phyloP scores from a whole-genome alignment of 1,284 basidiomycete species.

The Moesziomyces globuligerus region DNA sequence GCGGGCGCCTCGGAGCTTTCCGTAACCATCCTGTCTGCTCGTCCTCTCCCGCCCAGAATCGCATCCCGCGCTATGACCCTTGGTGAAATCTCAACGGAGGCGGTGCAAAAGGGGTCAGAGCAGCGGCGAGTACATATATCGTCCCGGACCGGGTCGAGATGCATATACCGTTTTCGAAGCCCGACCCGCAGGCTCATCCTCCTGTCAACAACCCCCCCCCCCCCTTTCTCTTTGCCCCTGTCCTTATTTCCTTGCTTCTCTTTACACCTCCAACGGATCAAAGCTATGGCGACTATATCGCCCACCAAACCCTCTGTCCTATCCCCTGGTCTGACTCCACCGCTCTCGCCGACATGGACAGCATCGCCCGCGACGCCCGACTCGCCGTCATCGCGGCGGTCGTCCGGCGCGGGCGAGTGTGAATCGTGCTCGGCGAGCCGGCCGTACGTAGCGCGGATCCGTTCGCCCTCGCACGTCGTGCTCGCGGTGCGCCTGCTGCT shows the following conservation, averaged over 20 bases:
- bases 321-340: too few relatives aligned
- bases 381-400: too few relatives aligned
- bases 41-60: neutral
- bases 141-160: neutral
- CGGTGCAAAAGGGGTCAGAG: neutral
- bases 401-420: slow-evolving; percentile 3
- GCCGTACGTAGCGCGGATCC: slow-evolving; percentile 16
- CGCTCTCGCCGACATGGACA: neutral
- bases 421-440: slow-evolving; percentile 15
- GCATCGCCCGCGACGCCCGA: neutral
- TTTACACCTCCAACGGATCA: neutral
- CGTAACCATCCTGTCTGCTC: too few relatives aligned
- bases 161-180: slow-evolving; percentile 4
- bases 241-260: neutral
- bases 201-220: neutral
- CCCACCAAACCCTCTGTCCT: neutral
- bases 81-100: neutral
- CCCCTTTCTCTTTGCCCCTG: neutral
- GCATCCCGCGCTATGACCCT: neutral
- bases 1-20: neutral
- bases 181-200: slow-evolving; percentile 32
- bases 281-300: neutral
- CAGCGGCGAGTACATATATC: neutral
- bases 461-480: slow-evolving; percentile 22
- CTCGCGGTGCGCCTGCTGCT: slow-evolving; percentile 21